Evolutionary conservation across 495 filamentous ascomycete species (phyloP).

Genomic region (Massariosphaeria phaeospora): DNA sequence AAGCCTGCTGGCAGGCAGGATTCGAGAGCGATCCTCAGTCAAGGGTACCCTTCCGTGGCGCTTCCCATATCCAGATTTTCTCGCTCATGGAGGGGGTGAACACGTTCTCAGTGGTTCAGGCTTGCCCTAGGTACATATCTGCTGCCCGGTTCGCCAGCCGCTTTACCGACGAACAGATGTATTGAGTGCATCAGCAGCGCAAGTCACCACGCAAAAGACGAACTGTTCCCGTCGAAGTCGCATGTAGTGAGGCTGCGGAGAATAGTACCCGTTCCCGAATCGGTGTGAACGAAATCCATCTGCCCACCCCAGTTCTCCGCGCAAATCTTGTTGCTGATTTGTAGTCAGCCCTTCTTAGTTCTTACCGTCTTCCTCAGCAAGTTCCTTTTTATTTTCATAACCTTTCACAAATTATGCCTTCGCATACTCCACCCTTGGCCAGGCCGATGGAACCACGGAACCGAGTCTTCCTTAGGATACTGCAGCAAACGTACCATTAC

Average conservation of each 20-base stretch:
- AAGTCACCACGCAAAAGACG: constrained; percentile 2
- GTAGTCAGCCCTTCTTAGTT: constrained; percentile 11
- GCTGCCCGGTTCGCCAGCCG: constrained; percentile 28
- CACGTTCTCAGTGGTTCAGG: constrained; percentile 14
- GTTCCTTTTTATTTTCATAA: constrained; percentile 8
- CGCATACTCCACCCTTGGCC: constrained; percentile 10
- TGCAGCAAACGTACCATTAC: too few relatives aligned
- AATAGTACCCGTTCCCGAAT: constrained; percentile 27
- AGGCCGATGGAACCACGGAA: constrained; percentile 18
- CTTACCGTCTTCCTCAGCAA: constrained; percentile 5
- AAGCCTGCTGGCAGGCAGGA: constrained; percentile 19
- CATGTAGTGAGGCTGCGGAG: constrained; percentile 25
- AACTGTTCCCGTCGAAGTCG: constrained; percentile 19
- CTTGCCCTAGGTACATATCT: background rate
- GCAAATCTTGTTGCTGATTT: constrained; percentile 12
- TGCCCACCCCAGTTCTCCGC: constrained; percentile 13
- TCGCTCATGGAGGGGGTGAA: constrained; percentile 22
- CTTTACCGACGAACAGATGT: constrained; percentile 23
- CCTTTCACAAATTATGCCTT: constrained; percentile 29
- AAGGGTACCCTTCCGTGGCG: background rate
- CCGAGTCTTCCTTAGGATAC: constrained; percentile 24
- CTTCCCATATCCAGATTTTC: background rate
- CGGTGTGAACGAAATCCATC: constrained; percentile 11
- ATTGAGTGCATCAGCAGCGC: constrained; percentile 14
- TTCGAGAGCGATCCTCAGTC: constrained; percentile 24